Evolutionary conservation across 1,284 basidiomycete genomes (phyloP).

Genomic region (Coniferiporia sulphurascens): DNA sequence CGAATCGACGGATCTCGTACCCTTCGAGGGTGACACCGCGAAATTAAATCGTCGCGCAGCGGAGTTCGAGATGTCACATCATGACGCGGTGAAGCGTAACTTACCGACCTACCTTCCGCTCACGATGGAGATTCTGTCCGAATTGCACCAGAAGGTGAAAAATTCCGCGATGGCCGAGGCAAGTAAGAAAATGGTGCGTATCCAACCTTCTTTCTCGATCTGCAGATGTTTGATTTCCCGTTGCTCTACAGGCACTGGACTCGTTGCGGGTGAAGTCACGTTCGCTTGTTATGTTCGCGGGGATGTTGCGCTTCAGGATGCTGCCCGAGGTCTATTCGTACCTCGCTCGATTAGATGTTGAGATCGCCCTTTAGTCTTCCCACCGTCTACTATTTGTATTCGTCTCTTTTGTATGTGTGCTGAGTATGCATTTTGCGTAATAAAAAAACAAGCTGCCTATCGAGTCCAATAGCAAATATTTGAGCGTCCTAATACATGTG

Average conservation of each 20-base stretch:
- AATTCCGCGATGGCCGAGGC: constrained; percentile 67
- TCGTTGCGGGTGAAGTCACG: constrained; percentile 68
- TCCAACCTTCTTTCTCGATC: constrained; percentile 8
- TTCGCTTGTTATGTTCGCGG: constrained; percentile 83
- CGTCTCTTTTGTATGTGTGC: neutral
- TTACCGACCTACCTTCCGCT: constrained; percentile 85
- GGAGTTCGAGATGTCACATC: constrained; percentile 75
- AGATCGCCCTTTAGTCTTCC: constrained; percentile 57
- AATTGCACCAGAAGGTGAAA: constrained; percentile 75
- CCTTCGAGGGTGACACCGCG: constrained; percentile 81
- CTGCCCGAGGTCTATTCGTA: constrained; percentile 90
- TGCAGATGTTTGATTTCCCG: constrained; percentile 14
- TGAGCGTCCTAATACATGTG: too few species aligned
- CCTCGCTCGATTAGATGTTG: constrained; percentile 72
- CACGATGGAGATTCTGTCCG: constrained; percentile 91
- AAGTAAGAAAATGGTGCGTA: constrained; percentile 64
- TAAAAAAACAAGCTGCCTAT: too few species aligned
- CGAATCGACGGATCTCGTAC: constrained; percentile 86
- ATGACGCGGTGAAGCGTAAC: constrained; percentile 88
- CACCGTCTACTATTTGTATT: neutral
- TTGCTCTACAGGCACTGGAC: constrained; percentile 46
- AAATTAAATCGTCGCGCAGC: constrained; percentile 86
- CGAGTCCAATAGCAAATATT: too few species aligned
- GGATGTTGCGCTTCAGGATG: constrained; percentile 83
- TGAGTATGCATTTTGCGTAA: neutral